Base-by-base conservation (phyloP, 2,329 filamentous ascomycete species). In the Myriosclerotinia curreyana region DNA sequence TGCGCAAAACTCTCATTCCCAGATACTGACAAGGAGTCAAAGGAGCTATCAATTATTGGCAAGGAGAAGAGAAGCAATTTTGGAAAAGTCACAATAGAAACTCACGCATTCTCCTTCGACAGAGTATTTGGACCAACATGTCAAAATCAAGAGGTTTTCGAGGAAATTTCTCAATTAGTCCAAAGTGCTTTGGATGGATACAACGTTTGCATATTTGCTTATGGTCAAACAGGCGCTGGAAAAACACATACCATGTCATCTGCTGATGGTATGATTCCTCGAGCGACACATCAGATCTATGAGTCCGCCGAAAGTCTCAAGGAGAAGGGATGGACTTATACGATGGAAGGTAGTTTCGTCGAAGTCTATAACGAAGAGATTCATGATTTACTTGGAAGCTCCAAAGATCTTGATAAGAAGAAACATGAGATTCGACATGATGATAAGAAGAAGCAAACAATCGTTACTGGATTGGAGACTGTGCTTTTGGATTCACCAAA, bases 351-450 rank as follows among this genome's bases (percentile, higher is more conserved):
- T 8, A 93, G 88, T 64, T 99, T 99, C 73, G 87, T 98, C 17
- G 95, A 99, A 74, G 95, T 99, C 7, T 99, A 99, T 83, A 98
- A 99, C 68, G 95, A 99, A 75, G 95, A 96, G 67, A 83, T 99
- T 68, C 92, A 97, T 74, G 95, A 99, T 75, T 79, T 99, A 17
- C 83, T 99, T 4, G 87, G 88, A 15, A 84, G 83, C 62, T 85
- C 88, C 0, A 87, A 89, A 62, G 83, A 88, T 25, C 82, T 92
- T 59, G 86, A 88, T 67, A 91, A 89, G 78, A 91, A 89, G 77
- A 96, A 91, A 77, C 88, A 94, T 58, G 91, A 96, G 71, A 94
- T 97, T 65, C 86, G 90, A 2, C 95, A 98, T 70, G 94, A 98
- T 72, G 85, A 92, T 50, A 79, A 82, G 44, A 90, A 88, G 70